phyloP scores from a whole-genome alignment of 1,284 basidiomycete genomes.

The Papiliotrema nemorosa region DNA sequence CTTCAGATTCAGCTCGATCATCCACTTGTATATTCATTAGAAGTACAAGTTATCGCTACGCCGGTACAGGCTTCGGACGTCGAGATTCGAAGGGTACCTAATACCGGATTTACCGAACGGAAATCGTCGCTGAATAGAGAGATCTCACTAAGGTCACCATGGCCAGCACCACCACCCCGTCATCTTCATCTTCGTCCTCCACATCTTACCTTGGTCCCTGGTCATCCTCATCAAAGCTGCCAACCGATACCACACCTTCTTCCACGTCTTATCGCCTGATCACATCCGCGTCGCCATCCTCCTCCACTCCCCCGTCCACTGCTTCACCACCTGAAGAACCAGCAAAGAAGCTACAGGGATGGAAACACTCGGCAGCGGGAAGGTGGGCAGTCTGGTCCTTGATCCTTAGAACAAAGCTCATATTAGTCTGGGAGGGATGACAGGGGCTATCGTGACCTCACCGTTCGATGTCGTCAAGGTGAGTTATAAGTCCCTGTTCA shows the following conservation, averaged over 20 bases:
- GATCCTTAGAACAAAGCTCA: not conserved
- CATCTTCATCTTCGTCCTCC: too few relatives aligned
- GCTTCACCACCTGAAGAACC: slow-evolving; percentile 15
- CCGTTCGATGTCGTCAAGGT: slow-evolving; percentile 96
- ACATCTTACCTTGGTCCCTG: not conserved
- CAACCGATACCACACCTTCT: not conserved
- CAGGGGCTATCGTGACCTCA: slow-evolving; percentile 92
- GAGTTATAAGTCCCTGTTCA: slow-evolving; percentile 7
- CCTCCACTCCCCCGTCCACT: slow-evolving; percentile 16
- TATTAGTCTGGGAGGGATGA: slow-evolving; percentile 88
- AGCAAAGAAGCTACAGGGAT: slow-evolving; percentile 62
- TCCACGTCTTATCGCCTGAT: not conserved
- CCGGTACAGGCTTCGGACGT: too few relatives aligned
- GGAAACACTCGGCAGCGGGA: slow-evolving; percentile 79
- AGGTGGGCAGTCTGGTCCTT: slow-evolving; percentile 61
- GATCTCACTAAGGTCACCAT: not conserved
- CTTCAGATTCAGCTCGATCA: too few relatives aligned
- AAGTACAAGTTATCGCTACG: too few relatives aligned
- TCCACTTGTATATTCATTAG: too few relatives aligned
- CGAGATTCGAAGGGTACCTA: too few relatives aligned
- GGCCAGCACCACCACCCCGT: not conserved
- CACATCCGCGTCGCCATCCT: not conserved
- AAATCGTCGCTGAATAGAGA: too few relatives aligned
- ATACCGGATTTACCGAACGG: too few relatives aligned
- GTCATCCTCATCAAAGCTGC: not conserved